These are phyloP conservation scores for Vaccinium corymbosum DNA, from an alignment of 148 eudicot species.

Conservation along the genomic window DNA sequence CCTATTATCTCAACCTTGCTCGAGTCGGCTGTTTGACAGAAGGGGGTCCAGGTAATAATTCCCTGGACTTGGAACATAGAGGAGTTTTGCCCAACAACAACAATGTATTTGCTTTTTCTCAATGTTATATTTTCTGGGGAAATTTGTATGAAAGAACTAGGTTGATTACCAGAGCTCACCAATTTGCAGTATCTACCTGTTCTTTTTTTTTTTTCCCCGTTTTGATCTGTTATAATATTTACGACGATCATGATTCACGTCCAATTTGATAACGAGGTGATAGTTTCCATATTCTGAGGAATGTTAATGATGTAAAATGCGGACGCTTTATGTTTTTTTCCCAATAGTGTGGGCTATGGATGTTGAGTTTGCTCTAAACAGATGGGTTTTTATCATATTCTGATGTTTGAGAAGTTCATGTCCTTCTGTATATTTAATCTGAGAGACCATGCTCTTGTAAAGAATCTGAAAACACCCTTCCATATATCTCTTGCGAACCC, in stretches of 20 bases:
- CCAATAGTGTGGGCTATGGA: background rate
- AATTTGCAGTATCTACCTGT: background rate
- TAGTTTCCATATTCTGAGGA: constrained; percentile 2
- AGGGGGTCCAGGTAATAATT: background rate
- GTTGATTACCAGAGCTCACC: background rate
- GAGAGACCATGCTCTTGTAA: background rate
- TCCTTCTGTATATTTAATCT: background rate
- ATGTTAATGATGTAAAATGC: background rate
- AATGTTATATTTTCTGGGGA: background rate
- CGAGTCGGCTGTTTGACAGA: constrained; percentile 9
- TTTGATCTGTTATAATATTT: background rate
- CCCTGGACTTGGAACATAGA: background rate
- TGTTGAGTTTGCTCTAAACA: background rate
- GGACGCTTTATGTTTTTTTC: background rate
- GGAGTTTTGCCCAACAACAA: constrained; percentile 2
- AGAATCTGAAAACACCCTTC: background rate
- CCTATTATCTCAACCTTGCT: background rate
- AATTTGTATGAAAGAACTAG: background rate
- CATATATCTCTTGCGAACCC: background rate
- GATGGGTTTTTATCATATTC: background rate
- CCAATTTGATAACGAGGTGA: background rate
- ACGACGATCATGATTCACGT: no score
- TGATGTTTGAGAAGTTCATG: background rate
- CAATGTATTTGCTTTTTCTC: background rate
- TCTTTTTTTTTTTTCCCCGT: background rate